Evolutionary conservation across 129 eudicot genomes (phyloP), one percentile per base, ranked within the genome.

Genomic region (Lonicera japonica): DNA sequence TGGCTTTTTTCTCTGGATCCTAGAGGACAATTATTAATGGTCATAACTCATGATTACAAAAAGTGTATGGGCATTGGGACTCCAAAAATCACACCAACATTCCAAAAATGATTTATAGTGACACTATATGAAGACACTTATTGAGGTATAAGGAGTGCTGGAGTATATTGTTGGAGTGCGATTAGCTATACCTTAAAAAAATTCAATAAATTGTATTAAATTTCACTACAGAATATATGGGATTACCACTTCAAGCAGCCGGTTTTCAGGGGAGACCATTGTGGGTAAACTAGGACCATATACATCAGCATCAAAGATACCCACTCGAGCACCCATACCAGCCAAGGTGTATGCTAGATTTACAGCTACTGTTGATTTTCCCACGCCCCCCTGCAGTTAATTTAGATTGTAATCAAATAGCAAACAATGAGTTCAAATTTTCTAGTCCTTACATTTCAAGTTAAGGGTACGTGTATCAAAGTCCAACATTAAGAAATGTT

Each of bases 281-380:
- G 99, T 94, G 19, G 99, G 99, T 74, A 94, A 83, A 69, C 99
- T 94, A 41, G 99, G 99, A 60, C 96, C 99, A 81, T 94, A 94
- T 40, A 94, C 99, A 79, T 94, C 99, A 58, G 99, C 99, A 67
- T 94, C 99, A 68, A 94, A 94, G 40, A 94, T 88, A 65, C 99
- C 99, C 75, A 94, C 96, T 83, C 99, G 76, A 20, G 99, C 99
- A 63, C 99, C 99, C 99, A 94, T 94, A 36, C 92, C 99, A 60
- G 96, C 99, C 83, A 94, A 84, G 58, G 99, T 94, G 72, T 88
- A 94, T 60, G 99, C 99, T 48, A 94, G 89, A 61, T 94, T 94
- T 61, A 94, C 99, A 38, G 99, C 99, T 15, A 94, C 95, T 17
- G 99, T 94, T 65, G 99, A 94, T 75, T 94, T 94, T 57, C 99